phyloP scores from a whole-genome alignment of 2,329 filamentous ascomycete species.

The Colletotrichum neosansevieriae region DNA sequence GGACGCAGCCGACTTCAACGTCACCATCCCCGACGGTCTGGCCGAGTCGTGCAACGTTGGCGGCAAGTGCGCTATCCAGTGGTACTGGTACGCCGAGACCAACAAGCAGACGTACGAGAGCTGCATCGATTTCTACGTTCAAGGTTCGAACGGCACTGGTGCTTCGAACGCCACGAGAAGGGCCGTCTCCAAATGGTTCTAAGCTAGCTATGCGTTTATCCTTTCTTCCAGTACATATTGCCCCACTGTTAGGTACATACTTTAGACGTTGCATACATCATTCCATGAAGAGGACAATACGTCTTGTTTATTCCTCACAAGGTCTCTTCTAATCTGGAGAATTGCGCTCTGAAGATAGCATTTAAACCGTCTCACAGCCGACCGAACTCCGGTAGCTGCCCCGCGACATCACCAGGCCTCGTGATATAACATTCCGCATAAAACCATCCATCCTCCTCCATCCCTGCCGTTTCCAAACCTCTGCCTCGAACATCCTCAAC shows the following conservation, averaged over 20 bases:
- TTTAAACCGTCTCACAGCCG: too few relatives aligned
- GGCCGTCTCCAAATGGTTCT: not conserved
- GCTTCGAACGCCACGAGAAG: not conserved
- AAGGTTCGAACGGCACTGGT: not conserved
- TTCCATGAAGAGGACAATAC: not conserved
- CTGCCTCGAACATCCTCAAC: conserved; percentile 6
- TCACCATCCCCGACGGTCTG: conserved; percentile 65
- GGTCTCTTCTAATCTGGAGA: too few relatives aligned
- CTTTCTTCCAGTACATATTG: conserved; percentile 20
- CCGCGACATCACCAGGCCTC: not conserved
- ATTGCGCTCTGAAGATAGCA: too few relatives aligned
- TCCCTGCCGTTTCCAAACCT: not conserved
- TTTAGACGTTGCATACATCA: not conserved
- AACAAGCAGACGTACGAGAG: conserved; percentile 73
- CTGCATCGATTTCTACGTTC: conserved; percentile 67
- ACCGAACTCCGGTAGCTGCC: not conserved
- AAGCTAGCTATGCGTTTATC: not conserved
- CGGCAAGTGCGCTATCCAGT: conserved; percentile 65
- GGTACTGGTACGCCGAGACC: conserved; percentile 69
- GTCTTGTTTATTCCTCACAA: too few relatives aligned
- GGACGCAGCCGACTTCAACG: conserved; percentile 56
- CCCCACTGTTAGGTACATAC: conserved; percentile 12
- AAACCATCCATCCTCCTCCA: conserved; percentile 27
- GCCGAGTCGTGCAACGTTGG: conserved; percentile 59
- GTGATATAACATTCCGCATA: conserved; percentile 29